Evolutionary conservation across 805 yeast genomes (phyloP), one percentile per base, ranked within the genome.

Genomic region (Cyberlindnera bimundalis): DNA sequence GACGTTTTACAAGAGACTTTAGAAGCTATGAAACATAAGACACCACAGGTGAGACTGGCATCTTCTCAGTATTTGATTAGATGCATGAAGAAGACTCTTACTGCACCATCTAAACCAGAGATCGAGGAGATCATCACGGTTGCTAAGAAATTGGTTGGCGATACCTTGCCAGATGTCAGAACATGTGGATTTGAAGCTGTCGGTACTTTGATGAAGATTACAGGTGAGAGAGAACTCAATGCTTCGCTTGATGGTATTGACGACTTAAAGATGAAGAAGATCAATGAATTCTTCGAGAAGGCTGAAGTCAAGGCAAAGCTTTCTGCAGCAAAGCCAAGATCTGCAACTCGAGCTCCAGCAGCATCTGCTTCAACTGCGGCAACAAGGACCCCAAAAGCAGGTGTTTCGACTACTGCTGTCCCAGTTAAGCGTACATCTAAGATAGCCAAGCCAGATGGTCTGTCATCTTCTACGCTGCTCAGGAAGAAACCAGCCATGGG

Each of bases 111-210:
- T 4, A 58, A 66, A 12, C 47, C 61, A 0, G 88, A 84, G 39
- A 56, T 80, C 33, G 84, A 81, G 42, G 56, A 60, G 7, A 76
- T 87, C 2, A 72, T 81, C 64, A 74, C 68, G 1, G 60, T 67
- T 2, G 73, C 79, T 1, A 67, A 75, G 8, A 85, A 81, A 52
- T 67, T 86, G n/a, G 73, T 88, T 30, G 69, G 76, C 29, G 99
- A 93, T 51, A 80, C 95, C 0, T 85, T 83, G 57, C 95, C 88
- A 35, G 85, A 91, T 1, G 82, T 86, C 2, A 76, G 99, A 56
- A 76, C 80, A 37, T 79, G 81, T 5, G 83, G 91, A 0, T 82
- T 88, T 33, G 85, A 82, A 53, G 70, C 81, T 50, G 73, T 89
- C 27, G 98, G 96, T 6, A 78, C 85, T 0, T 61, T 89, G 36